Conservation (phyloP, 1,139 yeast genomes). For the Arxiozyma heterogenica region DNA sequence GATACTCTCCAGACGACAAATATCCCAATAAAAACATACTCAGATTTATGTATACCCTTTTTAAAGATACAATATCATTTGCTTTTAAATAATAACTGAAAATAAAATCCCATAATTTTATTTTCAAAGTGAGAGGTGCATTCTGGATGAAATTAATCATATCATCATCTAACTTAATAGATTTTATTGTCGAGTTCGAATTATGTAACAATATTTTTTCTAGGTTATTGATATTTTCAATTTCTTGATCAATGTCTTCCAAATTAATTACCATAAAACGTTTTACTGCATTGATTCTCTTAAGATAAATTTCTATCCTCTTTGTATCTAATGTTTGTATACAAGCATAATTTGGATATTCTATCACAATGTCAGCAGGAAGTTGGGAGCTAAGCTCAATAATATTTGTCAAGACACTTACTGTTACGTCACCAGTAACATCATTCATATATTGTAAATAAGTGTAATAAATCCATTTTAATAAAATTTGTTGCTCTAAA, state of each 20-base stretch:
- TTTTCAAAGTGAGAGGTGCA: slow-evolving; percentile 58
- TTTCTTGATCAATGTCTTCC: slow-evolving; percentile 17
- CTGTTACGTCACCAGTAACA: slow-evolving; percentile 21
- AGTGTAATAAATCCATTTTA: slow-evolving; percentile 37
- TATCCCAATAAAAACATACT: slow-evolving; percentile 37
- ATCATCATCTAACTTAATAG: slow-evolving; percentile 36
- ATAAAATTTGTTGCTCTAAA: slow-evolving; percentile 20
- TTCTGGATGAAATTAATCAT: slow-evolving; percentile 50
- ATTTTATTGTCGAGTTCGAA: slow-evolving; percentile 3
- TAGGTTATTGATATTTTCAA: slow-evolving; percentile 42
- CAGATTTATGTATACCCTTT: slow-evolving; percentile 49
- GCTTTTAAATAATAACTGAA: slow-evolving; percentile 48
- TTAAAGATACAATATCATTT: slow-evolving; percentile 36
- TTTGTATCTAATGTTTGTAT: slow-evolving; percentile 50
- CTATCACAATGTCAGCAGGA: slow-evolving; percentile 10
- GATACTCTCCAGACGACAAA: slow-evolving; percentile 28
- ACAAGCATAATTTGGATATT: slow-evolving; percentile 42
- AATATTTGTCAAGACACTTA: slow-evolving; percentile 24
- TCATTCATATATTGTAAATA: slow-evolving; percentile 32
- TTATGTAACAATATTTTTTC: slow-evolving; percentile 41
- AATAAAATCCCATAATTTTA: slow-evolving; percentile 70
- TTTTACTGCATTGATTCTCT: slow-evolving; percentile 32
- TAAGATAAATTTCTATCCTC: slow-evolving; percentile 49
- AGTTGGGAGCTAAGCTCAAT: slow-evolving; percentile 20
- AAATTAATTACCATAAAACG: slow-evolving; percentile 31